Conservation (phyloP, 148 eudicot genomes). For the Rhododendron williamsianum region DNA sequence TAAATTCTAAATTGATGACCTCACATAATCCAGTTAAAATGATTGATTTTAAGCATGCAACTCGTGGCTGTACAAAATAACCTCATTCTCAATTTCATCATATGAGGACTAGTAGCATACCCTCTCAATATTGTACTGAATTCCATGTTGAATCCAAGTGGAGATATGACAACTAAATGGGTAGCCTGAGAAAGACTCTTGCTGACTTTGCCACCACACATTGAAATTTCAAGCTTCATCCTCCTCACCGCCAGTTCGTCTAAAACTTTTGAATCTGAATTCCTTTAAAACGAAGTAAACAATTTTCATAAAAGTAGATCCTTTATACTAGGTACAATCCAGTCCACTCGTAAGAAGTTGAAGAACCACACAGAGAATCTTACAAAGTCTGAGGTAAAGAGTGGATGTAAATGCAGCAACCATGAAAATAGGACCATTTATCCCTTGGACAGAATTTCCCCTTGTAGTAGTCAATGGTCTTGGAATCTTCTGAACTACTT, state of each 20-base stretch:
- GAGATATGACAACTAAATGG: conserved; percentile 63
- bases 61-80: too few species aligned
- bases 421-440: conserved; percentile 65
- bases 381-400: conserved; percentile 32
- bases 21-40: too few species aligned
- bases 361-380: conserved; percentile 18
- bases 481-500: conserved; percentile 40
- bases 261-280: conserved; percentile 28
- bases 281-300: conserved; percentile 14
- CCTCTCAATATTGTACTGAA: conserved; percentile 45
- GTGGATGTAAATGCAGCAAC: conserved; percentile 68
- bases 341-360: not conserved
- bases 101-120: conserved; percentile 19
- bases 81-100: not conserved
- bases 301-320: not conserved
- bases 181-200: conserved; percentile 55
- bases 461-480: conserved; percentile 45
- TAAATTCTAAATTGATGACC: too few species aligned
- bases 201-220: conserved; percentile 68
- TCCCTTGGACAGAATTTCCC: conserved; percentile 62
- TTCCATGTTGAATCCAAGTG: conserved; percentile 32
- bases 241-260: conserved; percentile 43
- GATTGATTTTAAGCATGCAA: not conserved
- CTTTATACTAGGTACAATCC: not conserved
- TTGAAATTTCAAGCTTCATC: conserved; percentile 64